Evolutionary conservation across 2,329 filamentous ascomycete species (phyloP), one percentile per base, ranked within the genome.

Genomic region (Tolypocladium album): DNA sequence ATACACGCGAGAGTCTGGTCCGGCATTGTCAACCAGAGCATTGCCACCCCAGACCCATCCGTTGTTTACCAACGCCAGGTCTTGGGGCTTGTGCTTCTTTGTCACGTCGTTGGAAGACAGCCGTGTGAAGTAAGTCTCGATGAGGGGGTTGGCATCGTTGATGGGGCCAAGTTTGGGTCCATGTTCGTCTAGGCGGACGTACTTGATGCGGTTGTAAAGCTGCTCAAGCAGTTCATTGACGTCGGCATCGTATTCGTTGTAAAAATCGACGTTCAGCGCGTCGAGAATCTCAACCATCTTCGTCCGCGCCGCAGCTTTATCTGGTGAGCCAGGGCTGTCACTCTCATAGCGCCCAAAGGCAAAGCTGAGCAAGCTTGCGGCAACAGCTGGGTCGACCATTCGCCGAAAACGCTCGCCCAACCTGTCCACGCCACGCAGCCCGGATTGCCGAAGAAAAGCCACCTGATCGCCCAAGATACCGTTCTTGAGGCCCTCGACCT

Each of bases 31-130:
- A 52, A 90, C 82, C 74, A 97, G 83, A 1, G 94, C 93, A 75
- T 97, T 95, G 7, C 93, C 93, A 61, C 90, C 93, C 94, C 94
- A 99, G 11, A 99, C 92, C 94, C 94, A 99, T 52, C 94, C 94
- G 70, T 99, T 99, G 75, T 97, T 97, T 47, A 88, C 92, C 58
- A 99, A 77, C 2, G 90, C 90, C 55, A 96, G 80, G 52, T 92
- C 88, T 60, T 88, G 87, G 1, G 86, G 81, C 60, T 86, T 86
- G 68, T 95, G 88, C 68, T 90, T 87, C 62, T 85, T 81, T 0
- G 94, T 96, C 13, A 81, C 84, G 13, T 88, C 84, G 67, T 96
- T 96, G 38, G 82, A 72, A 1, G 92, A 90, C 47, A 99, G 79
- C 36, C 93, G 86, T 0, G 94, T 97, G 74, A 99, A 99, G 76